Base-by-base conservation (phyloP, 805 yeast genomes). In the Hanseniaspora singularis region DNA sequence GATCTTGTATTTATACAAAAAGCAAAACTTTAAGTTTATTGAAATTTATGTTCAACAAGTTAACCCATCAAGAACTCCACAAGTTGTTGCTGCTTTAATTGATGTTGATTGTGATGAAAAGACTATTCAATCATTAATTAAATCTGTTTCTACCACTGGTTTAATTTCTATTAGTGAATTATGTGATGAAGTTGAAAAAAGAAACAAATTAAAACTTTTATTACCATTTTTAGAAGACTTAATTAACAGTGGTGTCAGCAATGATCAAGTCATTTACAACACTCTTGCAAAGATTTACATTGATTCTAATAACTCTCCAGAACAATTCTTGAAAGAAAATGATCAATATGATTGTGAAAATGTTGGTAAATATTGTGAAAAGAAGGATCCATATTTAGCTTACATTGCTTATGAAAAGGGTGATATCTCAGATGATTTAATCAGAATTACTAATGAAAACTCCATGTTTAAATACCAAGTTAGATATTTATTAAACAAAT, bases 381-480 rank as follows among this genome's bases (percentile, higher is more conserved):
- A 85, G 76, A 83, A 98, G 67, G 99, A 92, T 61, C 99, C 99
- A 52, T 92, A 86, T 68, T 72, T 92, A 62, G 99, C 98, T 24
- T 92, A 86, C 65, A 92, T 92, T 67, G 94, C 96, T 44, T 92
- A 92, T 66, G 94, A 94, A 51, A 89, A 88, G 68, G 99, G 99
- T 61, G 70, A 73, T 46, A 88, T 89, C 57, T 96, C 92, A 63
- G 80, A 72, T 49, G 98, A 92, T 64, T 74, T 92, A 59, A 76
- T 92, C 58, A 72, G 76, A 60, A 87, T 92, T 64, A 92, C 98
- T 54, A 92, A 92, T 64, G 97, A 92, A 60, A 92, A 92, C 64
- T 76, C 92, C 56, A 92, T 92, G 99, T 92, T 83, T 74, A 92
- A 92, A 65, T 89, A 92, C 67, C 98, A 92, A 71, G 97, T 97